phyloP scores from a whole-genome alignment of 331 rosid species.

The Rhamnella rubrinervis region DNA sequence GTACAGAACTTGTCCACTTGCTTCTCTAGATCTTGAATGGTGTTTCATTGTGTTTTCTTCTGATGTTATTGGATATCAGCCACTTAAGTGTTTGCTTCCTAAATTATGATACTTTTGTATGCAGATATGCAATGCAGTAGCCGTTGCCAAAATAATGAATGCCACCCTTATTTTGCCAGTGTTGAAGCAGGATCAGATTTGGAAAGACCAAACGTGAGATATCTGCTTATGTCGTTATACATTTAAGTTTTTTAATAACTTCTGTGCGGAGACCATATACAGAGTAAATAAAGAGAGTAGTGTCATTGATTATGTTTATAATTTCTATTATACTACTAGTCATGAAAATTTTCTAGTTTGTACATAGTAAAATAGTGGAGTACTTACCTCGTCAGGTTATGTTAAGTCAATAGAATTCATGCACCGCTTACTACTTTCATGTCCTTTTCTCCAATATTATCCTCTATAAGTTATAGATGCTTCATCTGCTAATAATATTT shows the following conservation, averaged over 20 bases:
- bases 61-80: background rate
- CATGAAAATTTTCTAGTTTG: background rate
- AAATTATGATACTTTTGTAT: conserved; percentile 10
- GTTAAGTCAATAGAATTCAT: conserved; percentile 2
- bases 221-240: conserved; percentile 9
- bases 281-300: background rate
- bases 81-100: background rate
- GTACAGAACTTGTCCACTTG: too few species aligned
- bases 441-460: background rate
- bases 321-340: background rate
- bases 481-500: background rate
- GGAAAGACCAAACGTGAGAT: conserved; percentile 99
- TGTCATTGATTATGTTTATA: background rate
- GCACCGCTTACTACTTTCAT: background rate
- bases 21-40: background rate
- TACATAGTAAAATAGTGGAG: too few species aligned
- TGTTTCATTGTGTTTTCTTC: background rate
- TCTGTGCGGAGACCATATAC: background rate
- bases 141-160: conserved; percentile 96
- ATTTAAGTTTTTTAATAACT: background rate
- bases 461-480: background rate
- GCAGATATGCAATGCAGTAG: conserved; percentile 99
- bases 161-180: conserved; percentile 97
- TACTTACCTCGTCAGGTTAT: background rate
- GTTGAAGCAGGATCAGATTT: conserved; percentile 96